Evolutionary conservation across 495 filamentous ascomycete species (phyloP).

Genomic region (Glonium stellatum): DNA sequence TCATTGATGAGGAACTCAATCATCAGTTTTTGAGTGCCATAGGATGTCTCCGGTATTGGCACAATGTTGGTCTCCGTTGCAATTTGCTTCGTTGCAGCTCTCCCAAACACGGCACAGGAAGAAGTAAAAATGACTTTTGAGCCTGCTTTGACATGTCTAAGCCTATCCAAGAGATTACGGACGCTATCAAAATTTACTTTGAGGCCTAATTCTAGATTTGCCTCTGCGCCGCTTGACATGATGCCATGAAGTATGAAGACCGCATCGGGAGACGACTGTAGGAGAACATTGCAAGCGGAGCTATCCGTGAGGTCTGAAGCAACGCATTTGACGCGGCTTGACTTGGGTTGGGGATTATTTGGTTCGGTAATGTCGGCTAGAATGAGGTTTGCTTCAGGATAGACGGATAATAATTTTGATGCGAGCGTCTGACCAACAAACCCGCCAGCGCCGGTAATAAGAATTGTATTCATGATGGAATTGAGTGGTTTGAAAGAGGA

Average conservation of each 20-base stretch:
- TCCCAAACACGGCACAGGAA: slow-evolving; percentile 25
- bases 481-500: too few species aligned
- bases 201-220: slow-evolving; percentile 25
- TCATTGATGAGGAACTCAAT: slow-evolving; percentile 29
- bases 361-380: slow-evolving; percentile 22
- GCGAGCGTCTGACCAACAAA: slow-evolving; percentile 29
- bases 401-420: slow-evolving; percentile 11
- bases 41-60: slow-evolving; percentile 25
- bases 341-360: slow-evolving; percentile 10
- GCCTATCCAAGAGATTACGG: slow-evolving; percentile 20
- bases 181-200: slow-evolving; percentile 30
- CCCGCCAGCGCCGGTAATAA: slow-evolving; percentile 27
- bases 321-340: slow-evolving; percentile 18
- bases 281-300: slow-evolving; percentile 8
- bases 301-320: slow-evolving; percentile 22
- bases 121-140: slow-evolving; percentile 28
- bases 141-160: slow-evolving; percentile 13
- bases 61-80: slow-evolving; percentile 22
- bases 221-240: slow-evolving; percentile 25
- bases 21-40: slow-evolving; percentile 29
- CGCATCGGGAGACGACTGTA: slow-evolving; percentile 11
- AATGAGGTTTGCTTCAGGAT: slow-evolving; percentile 15
- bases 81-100: slow-evolving; percentile 17
- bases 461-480: slow-evolving; percentile 11
- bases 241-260: slow-evolving; percentile 30